Evolutionary conservation across 495 filamentous ascomycete species (phyloP).

Genomic region (Clohesyomyces aquaticus): DNA sequence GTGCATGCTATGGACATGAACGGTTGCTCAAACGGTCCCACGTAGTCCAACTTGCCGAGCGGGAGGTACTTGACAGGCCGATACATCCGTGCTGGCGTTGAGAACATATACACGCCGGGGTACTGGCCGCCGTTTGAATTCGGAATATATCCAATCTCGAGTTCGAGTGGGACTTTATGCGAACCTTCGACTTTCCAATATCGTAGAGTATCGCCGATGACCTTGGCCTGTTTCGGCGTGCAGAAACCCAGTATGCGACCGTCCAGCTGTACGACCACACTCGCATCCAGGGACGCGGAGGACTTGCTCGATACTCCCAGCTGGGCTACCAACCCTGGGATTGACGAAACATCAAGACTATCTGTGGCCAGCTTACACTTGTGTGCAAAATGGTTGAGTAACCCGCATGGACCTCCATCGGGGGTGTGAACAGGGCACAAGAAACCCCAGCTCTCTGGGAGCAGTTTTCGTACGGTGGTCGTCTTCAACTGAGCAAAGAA

Average conservation of each 20-base stretch:
- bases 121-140: slow-evolving; percentile 87
- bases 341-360: slow-evolving; percentile 66
- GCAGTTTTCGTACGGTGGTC: slow-evolving; percentile 89
- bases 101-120: slow-evolving; percentile 93
- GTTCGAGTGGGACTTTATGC: slow-evolving; percentile 78
- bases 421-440: slow-evolving; percentile 97
- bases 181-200: slow-evolving; percentile 94
- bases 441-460: slow-evolving; percentile 98
- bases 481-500: slow-evolving; percentile 99
- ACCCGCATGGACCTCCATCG: slow-evolving; percentile 90
- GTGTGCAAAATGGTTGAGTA: slow-evolving; percentile 94
- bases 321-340: slow-evolving; percentile 72
- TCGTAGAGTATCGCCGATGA: slow-evolving; percentile 79
- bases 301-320: slow-evolving; percentile 75
- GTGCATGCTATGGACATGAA: slow-evolving; percentile 97
- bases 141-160: slow-evolving; percentile 92
- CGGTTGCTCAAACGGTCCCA: slow-evolving; percentile 93
- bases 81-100: slow-evolving; percentile 80
- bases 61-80: slow-evolving; percentile 91
- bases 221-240: slow-evolving; percentile 74
- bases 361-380: slow-evolving; percentile 87
- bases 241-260: slow-evolving; percentile 90
- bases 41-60: slow-evolving; percentile 78
- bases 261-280: slow-evolving; percentile 85
- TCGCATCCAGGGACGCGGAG: slow-evolving; percentile 75